phyloP scores from a whole-genome alignment of 2,329 filamentous ascomycete species.

The Graphiopsis chlorocephala region DNA sequence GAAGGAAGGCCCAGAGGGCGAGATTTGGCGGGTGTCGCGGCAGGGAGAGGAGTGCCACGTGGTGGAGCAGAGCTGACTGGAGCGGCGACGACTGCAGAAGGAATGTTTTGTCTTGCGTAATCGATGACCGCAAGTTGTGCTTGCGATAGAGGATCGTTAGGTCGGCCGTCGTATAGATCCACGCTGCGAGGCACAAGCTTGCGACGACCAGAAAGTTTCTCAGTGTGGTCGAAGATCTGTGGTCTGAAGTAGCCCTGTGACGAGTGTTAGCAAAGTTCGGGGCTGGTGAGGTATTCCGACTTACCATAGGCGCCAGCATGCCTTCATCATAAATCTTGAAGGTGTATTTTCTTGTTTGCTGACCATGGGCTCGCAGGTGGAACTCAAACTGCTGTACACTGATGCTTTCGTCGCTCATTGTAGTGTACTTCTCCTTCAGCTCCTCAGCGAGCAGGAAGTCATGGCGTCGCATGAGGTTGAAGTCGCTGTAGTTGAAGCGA shows the following conservation, averaged over 20 bases:
- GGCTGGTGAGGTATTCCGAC: conserved; percentile 18
- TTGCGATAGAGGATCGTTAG: conserved; percentile 83
- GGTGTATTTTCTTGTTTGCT: conserved; percentile 86
- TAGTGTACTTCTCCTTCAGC: conserved; percentile 89
- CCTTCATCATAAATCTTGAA: conserved; percentile 98
- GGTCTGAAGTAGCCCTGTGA: conserved; percentile 79
- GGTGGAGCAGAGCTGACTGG: conserved; percentile 46
- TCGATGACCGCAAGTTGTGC: conserved; percentile 71
- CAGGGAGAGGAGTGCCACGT: conserved; percentile 25
- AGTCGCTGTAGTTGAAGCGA: conserved; percentile 91
- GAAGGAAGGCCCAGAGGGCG: conserved; percentile 62
- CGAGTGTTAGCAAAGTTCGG: not conserved
- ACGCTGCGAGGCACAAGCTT: conserved; percentile 83
- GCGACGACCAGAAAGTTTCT: conserved; percentile 75
- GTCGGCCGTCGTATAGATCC: conserved; percentile 88
- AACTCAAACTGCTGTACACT: conserved; percentile 87
- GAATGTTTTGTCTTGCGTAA: conserved; percentile 45
- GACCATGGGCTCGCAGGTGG: conserved; percentile 80
- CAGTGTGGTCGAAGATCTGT: conserved; percentile 75
- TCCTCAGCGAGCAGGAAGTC: conserved; percentile 94
- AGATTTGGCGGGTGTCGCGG: conserved; percentile 30
- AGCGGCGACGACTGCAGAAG: conserved; percentile 40
- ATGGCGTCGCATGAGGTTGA: conserved; percentile 85
- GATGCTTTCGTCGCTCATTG: conserved; percentile 84
- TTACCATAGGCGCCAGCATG: conserved; percentile 79